Evolutionary conservation across 202 grass and related monocot species (phyloP), one percentile per base, ranked within the genome.

Genomic region (Zoysia matrella): DNA sequence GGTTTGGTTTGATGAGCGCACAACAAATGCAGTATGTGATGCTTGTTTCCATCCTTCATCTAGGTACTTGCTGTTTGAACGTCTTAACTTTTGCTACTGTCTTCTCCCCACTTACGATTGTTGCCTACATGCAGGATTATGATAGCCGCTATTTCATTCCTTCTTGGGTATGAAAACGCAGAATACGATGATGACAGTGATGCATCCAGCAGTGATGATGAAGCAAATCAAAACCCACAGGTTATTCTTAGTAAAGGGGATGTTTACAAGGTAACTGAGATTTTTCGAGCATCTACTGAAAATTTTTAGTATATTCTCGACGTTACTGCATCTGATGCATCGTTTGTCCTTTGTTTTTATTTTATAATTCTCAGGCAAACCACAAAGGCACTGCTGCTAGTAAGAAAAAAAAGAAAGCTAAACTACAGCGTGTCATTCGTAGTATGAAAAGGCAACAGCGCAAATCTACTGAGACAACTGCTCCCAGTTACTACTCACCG

Each of bases 381-480:
- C 80, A 95, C 74, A 95, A 95, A 60, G 95, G 95, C 30, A 95
- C 95, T 42, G 39, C 47, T 83, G 86, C 95, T 52, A 98, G 92
- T 84, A 98, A 95, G 89, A 98, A 98, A 91, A 98, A 95, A 83
- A 98, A 98, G 92, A 91, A 95, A 72, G 92, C 95, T 73, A 98
- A 98, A 88, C 83, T 98, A 62, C 85, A 98, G 74, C 88, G 92
- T 45, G 90, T 88, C 13, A 60, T 98, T 53, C 92, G 95, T 73
- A 98, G 90, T 81, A 91, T 98, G 88, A 98, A 98, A 91, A 98
- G 83, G 71, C 95, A 93, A 56, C 92, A 95, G 69, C 74, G 85
- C 12, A 90, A 95, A 86, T 82, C 95, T 80, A 78, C 74, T 47
- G 86, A 90, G 14, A 82, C 88, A 14, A 79, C 75, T 47, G 82